Evolutionary conservation across 805 yeast species (phyloP).

Genomic region (Candida bentonensis): DNA sequence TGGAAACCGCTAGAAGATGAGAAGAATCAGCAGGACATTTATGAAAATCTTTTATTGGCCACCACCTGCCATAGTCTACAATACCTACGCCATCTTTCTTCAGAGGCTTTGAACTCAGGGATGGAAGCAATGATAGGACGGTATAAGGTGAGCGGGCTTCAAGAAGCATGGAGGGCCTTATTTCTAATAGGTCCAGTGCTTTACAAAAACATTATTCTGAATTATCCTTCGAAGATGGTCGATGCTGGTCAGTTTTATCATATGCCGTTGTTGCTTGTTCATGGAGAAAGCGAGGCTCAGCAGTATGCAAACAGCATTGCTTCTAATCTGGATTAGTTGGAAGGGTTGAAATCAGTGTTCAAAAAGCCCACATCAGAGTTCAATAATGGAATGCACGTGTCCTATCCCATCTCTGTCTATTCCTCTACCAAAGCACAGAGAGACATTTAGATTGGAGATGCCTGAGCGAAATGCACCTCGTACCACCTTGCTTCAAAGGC

Average conservation of each 20-base stretch:
- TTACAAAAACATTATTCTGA: not conserved
- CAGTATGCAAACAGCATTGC: not conserved
- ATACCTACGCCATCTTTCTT: too few relatives aligned
- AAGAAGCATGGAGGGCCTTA: too few relatives aligned
- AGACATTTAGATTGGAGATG: not conserved
- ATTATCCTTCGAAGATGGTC: not conserved
- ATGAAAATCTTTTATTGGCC: too few relatives aligned
- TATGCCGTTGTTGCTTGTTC: not conserved
- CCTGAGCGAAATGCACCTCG: not conserved
- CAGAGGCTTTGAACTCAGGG: too few relatives aligned
- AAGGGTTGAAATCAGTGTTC: not conserved
- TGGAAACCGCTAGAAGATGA: not conserved
- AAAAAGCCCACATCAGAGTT: not conserved
- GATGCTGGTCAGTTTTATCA: not conserved
- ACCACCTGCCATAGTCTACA: too few relatives aligned
- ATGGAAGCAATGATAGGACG: too few relatives aligned
- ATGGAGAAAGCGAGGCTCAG: not conserved
- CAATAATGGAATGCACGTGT: not conserved
- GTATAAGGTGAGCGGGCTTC: too few relatives aligned
- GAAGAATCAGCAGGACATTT: not conserved
- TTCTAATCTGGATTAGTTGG: not conserved
- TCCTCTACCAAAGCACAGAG: not conserved
- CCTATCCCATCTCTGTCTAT: not conserved
- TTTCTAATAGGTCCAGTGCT: not conserved
- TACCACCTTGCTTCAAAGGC: conserved; percentile 1